These are phyloP conservation scores for Corylus avellana DNA, from an alignment of 306 rosid species.

Conservation along the genomic window DNA sequence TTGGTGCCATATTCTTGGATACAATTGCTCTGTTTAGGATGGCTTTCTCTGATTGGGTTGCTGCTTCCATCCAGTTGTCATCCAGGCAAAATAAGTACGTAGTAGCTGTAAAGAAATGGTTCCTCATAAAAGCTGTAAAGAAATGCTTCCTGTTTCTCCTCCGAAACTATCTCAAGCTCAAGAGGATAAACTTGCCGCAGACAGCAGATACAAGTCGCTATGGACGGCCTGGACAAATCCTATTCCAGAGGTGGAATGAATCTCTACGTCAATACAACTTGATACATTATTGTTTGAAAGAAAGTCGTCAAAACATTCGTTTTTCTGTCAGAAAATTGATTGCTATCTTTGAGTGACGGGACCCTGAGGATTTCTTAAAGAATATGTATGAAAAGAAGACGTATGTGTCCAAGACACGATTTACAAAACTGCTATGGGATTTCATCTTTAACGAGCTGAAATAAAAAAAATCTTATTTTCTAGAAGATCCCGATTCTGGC, in stretches of 20 bases:
- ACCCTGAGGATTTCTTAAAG: too few species aligned
- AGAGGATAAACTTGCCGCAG: neutral
- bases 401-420: too few species aligned
- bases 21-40: constrained; percentile 21
- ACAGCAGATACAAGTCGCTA: neutral
- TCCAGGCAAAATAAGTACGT: too few species aligned
- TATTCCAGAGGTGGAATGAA: constrained; percentile 41
- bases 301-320: neutral
- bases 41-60: constrained; percentile 33
- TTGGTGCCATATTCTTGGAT: constrained; percentile 43
- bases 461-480: too few species aligned
- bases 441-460: neutral
- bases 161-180: neutral
- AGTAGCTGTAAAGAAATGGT: accelerated
- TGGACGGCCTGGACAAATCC: neutral
- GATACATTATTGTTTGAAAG: constrained; percentile 30
- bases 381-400: too few species aligned
- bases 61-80: neutral
- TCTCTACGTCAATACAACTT: constrained; percentile 23
- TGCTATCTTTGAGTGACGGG: too few species aligned
- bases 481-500: neutral
- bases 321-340: too few species aligned
- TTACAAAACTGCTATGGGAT: neutral
- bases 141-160: neutral
- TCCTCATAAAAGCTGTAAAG: too few species aligned